phyloP scores from a whole-genome alignment of 2,329 filamentous ascomycete genomes.

The Alternaria burnsii region DNA sequence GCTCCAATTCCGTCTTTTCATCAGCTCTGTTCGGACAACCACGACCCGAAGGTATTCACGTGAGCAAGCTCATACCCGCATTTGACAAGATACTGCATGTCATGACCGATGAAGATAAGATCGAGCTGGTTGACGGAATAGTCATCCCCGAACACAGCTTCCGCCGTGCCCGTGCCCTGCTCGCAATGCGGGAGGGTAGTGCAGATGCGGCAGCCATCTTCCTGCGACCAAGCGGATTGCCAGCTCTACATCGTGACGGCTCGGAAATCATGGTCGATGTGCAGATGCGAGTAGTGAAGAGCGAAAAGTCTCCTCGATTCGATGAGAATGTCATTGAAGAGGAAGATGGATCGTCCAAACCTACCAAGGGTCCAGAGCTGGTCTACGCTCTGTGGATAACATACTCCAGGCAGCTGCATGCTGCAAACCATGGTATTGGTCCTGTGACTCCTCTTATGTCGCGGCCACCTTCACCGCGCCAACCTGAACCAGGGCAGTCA shows the following conservation, averaged over 20 bases:
- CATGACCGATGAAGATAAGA: constrained; percentile 84
- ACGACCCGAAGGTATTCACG: constrained; percentile 79
- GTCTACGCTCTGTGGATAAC: constrained; percentile 98
- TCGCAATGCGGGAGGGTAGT: constrained; percentile 83
- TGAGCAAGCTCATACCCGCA: constrained; percentile 82
- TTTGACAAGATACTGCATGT: constrained; percentile 86
- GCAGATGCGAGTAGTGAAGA: constrained; percentile 95
- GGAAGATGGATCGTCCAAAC: constrained; percentile 55
- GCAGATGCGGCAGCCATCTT: constrained; percentile 79
- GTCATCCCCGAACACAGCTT: constrained; percentile 97
- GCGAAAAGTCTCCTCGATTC: constrained; percentile 64
- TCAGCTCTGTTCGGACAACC: constrained; percentile 90
- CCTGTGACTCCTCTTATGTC: constrained; percentile 70
- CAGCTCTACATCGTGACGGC: constrained; percentile 88
- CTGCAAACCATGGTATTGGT: constrained; percentile 69
- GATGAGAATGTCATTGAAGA: constrained; percentile 73
- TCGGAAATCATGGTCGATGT: constrained; percentile 92
- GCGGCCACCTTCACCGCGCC: constrained; percentile 76
- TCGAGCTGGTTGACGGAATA: constrained; percentile 88
- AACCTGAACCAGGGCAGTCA: constrained; percentile 79
- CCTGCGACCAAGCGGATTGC: constrained; percentile 81
- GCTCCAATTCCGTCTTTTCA: constrained; percentile 94
- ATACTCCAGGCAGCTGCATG: constrained; percentile 91
- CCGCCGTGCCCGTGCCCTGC: constrained; percentile 82
- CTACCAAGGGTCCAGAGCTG: constrained; percentile 68